Evolutionary conservation across 228 moss, liverwort and hornwort genomes (phyloP), one percentile per base, ranked within the genome.

Genomic region (Sphagnum magellanicum): DNA sequence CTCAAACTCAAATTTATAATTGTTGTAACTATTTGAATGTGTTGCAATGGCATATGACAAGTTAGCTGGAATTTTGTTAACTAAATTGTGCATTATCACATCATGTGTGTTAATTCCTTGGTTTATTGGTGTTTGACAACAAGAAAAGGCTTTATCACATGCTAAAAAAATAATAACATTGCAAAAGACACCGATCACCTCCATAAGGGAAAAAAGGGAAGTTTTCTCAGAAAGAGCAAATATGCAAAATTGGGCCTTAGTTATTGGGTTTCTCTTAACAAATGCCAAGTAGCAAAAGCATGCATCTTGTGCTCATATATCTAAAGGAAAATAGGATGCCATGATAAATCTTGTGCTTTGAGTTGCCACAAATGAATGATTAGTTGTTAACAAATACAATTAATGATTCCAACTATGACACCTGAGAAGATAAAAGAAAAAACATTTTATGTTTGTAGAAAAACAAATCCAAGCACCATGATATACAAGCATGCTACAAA

Each of bases 231-330:
- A 58, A 11, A 79, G 72, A 2, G 82, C 64, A 82, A 82, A 87
- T 73, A 75, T 80, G 69, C 86, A 87, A 55, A 87, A 87, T 60
- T 76, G 70, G 32, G 78, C 72, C 50, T 77, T 83, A 14, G 83
- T 83, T 63, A 73, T 61, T 16, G 83, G 86, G 61, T 71, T 71
- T 64, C 83, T 74, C 59, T 74, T 82, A 5, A 87, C 73, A 11
- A 82, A 79, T 6, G 75, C 78, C 6, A 80, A 6, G 62, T 83
- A 87, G 15, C 83, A 68, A 9, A 63, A 77, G 73, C 86, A 80
- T 46, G 86, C 86, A 53, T 87, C 83, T 52, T 70, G 70, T 8
- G 73, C 73, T 46, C 80, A 50, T 53, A 80, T 74, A 32, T 78
- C 69, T 6, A 65, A 64, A 9, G 82, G 86, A 10, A 82, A 82